Conservation (phyloP, 164 flowering plant species). For the Dillenia turbinata region DNA sequence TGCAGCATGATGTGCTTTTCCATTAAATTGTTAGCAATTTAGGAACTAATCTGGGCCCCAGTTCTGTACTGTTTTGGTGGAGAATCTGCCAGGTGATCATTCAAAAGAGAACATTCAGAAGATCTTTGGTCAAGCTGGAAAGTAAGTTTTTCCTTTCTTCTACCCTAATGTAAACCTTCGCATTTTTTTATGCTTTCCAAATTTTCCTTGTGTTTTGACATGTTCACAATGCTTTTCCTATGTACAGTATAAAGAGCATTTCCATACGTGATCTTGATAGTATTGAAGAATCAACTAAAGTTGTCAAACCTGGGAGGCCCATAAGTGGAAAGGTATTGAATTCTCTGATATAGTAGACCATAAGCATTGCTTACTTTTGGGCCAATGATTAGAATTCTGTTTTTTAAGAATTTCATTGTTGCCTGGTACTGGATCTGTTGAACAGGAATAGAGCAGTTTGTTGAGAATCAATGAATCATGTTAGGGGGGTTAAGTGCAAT, state of each 20-base stretch:
- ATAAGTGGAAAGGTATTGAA: conserved; percentile 64
- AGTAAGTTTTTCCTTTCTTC: conserved; percentile 34
- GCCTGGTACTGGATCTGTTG: too few relatives aligned
- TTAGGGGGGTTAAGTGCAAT: too few relatives aligned
- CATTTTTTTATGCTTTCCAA: conserved; percentile 1
- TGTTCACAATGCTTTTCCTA: neutral
- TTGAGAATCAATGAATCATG: too few relatives aligned
- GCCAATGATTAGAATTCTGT: too few relatives aligned
- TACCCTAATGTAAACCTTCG: neutral
- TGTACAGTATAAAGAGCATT: conserved; percentile 53
- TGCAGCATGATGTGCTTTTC: conserved; percentile 2
- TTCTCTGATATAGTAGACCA: too few relatives aligned
- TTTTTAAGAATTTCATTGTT: too few relatives aligned
- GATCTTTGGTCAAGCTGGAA: conserved; percentile 70
- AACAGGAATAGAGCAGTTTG: too few relatives aligned
- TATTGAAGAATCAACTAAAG: conserved; percentile 35
- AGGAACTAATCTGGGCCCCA: conserved; percentile 37
- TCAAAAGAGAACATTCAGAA: conserved; percentile 54
- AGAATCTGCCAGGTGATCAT: conserved; percentile 77
- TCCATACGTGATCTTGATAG: conserved; percentile 54
- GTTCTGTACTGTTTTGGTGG: conserved; percentile 78
- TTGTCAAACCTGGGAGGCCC: conserved; percentile 36
- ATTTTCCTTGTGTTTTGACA: neutral
- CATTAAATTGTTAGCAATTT: neutral
- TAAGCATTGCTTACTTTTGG: too few relatives aligned